Percentiles rank a stretch among this genome's conserved stretches.
These are phyloP conservation scores for Aspergillus conjunctus DNA, from an alignment of 495 filamentous ascomycete species.

Conservation along the genomic window DNA sequence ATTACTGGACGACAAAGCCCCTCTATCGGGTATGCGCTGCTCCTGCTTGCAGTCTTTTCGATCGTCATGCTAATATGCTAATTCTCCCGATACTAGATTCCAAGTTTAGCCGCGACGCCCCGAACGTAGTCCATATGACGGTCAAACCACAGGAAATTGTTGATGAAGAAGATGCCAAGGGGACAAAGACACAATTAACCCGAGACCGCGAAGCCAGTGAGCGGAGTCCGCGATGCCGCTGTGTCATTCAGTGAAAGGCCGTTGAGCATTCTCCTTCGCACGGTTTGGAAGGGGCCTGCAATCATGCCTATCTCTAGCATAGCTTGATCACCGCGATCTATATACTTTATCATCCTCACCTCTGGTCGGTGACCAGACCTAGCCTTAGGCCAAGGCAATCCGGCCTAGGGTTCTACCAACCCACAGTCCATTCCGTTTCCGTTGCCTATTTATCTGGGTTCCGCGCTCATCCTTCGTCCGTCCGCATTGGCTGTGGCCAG, in stretches of 20 bases:
- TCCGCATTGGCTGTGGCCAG: constrained; percentile 5
- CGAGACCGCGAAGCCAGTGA: constrained; percentile 64
- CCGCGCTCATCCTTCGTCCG: constrained; percentile 6
- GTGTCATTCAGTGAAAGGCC: constrained; percentile 73
- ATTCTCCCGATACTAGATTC: constrained; percentile 64
- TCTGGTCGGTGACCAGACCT: background rate
- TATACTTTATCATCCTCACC: background rate
- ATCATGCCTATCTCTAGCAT: background rate
- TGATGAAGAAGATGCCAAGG: constrained; percentile 86
- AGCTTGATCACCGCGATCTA: constrained; percentile 4
- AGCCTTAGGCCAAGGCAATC: background rate
- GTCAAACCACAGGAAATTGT: constrained; percentile 85
- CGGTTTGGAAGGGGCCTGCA: background rate
- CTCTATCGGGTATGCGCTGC: constrained; percentile 63
- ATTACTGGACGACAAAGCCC: constrained; percentile 81
- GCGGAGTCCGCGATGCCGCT: constrained; percentile 69
- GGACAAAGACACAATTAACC: constrained; percentile 61
- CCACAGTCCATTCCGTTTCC: constrained; percentile 1
- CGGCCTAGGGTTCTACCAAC: constrained; percentile 2
- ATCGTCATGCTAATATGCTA: constrained; percentile 23
- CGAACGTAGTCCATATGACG: constrained; percentile 92
- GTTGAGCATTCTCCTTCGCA: background rate
- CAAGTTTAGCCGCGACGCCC: constrained; percentile 68
- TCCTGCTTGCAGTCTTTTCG: background rate
- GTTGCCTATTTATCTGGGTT: constrained; percentile 10